Conservation (phyloP, 306 rosid species). For the Hippophae rhamnoides region DNA sequence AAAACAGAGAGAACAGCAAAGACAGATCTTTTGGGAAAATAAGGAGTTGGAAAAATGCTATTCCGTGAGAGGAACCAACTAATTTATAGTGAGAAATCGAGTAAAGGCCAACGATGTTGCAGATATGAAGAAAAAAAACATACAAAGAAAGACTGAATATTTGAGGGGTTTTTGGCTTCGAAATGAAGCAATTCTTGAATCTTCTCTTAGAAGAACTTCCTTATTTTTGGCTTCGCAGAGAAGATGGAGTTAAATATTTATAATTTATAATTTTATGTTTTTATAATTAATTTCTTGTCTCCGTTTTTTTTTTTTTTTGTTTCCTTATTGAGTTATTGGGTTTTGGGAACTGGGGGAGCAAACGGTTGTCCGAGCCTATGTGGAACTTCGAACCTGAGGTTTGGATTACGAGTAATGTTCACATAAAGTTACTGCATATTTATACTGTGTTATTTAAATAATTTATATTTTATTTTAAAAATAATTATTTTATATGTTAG, state of each 20-base stretch:
- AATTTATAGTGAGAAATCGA: too few relatives aligned
- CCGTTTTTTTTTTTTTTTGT: slow-evolving; percentile 10
- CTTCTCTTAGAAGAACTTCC: slow-evolving; percentile 3
- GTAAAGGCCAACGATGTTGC: neutral
- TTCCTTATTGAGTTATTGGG: slow-evolving; percentile 42
- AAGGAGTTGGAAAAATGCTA: slow-evolving; percentile 8
- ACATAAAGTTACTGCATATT: too few relatives aligned
- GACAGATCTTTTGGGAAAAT: slow-evolving; percentile 6
- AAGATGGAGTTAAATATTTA: slow-evolving; percentile 26
- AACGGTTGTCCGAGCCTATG: slow-evolving; percentile 99
- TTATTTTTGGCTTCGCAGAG: slow-evolving; percentile 47
- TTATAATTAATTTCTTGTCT: slow-evolving; percentile 8
- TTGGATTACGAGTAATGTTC: slow-evolving; percentile 1
- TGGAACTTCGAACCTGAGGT: slow-evolving; percentile 29
- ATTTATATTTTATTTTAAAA: too few relatives aligned
- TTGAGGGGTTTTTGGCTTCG: slow-evolving; percentile 38
- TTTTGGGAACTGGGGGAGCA: slow-evolving; percentile 27
- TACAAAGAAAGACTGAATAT: neutral
- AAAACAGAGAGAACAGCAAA: slow-evolving; percentile 1
- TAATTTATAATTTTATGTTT: slow-evolving; percentile 4
- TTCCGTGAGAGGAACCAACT: slow-evolving; percentile 28
- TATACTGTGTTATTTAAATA: too few relatives aligned
- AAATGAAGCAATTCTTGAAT: slow-evolving; percentile 42
- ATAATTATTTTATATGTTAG: too few relatives aligned
- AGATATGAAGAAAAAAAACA: slow-evolving; percentile 4